Percentiles rank a stretch among this genome's conserved stretches.
Conservation (phyloP, 805 yeast species). For the Tetrapisispora taiwanensis region DNA sequence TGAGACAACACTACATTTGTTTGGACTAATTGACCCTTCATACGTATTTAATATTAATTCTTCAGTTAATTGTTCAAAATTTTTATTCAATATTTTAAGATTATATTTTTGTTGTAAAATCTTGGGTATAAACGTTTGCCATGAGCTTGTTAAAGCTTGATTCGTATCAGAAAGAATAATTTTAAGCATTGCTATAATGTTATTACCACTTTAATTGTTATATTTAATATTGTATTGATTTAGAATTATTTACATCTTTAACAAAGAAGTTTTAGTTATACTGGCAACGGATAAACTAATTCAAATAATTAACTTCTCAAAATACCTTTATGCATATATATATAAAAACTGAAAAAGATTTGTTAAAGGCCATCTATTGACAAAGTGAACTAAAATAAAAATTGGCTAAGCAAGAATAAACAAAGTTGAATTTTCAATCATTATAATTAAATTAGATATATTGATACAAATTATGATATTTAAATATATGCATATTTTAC, state of each 20-base stretch:
- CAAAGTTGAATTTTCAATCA: too few relatives aligned
- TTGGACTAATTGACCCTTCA: neutral
- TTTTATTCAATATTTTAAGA: neutral
- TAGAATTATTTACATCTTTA: too few relatives aligned
- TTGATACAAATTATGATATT: neutral
- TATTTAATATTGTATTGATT: slow-evolving; percentile 1
- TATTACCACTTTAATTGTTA: too few relatives aligned
- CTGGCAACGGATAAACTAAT: too few relatives aligned
- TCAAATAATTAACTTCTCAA: too few relatives aligned
- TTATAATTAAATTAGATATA: neutral
- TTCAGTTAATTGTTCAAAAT: neutral
- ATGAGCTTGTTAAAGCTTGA: slow-evolving; percentile 9
- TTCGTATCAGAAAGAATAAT: slow-evolving; percentile 18
- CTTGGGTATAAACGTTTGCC: slow-evolving; percentile 10
- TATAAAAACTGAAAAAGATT: too few relatives aligned
- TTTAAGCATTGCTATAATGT: slow-evolving; percentile 4
- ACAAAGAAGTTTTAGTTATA: too few relatives aligned
- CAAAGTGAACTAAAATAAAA: too few relatives aligned
- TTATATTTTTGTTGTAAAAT: neutral
- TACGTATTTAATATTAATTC: neutral
- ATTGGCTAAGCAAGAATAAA: too few relatives aligned
- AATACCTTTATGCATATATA: too few relatives aligned
- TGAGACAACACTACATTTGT: slow-evolving; percentile 31
- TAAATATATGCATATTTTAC: neutral
- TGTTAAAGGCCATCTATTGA: too few relatives aligned